phyloP scores from a whole-genome alignment of 179 eudicot species.

The Nepenthes alata region DNA sequence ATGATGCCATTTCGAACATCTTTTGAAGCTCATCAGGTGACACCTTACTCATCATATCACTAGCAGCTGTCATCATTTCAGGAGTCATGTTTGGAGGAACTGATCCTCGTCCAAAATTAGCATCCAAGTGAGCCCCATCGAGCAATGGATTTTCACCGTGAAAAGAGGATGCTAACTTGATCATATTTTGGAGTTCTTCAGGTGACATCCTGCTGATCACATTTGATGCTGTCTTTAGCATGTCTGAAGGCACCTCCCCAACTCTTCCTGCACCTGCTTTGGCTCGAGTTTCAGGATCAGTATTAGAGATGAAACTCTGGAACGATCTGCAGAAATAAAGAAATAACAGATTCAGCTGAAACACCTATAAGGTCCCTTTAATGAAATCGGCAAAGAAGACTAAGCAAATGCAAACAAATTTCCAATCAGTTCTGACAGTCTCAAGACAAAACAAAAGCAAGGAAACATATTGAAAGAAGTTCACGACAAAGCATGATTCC shows the following conservation, averaged over 20 bases:
- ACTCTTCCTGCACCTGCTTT: slow-evolving; percentile 42
- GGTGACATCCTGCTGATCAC: slow-evolving; percentile 85
- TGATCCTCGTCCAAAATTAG: slow-evolving; percentile 39
- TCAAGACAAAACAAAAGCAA: too few relatives aligned
- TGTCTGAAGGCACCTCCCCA: slow-evolving; percentile 65
- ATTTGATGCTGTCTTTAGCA: slow-evolving; percentile 77
- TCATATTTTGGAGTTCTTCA: slow-evolving; percentile 84
- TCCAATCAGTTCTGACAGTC: not conserved
- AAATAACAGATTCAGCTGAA: not conserved
- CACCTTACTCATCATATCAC: slow-evolving; percentile 93
- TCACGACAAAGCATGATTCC: too few relatives aligned
- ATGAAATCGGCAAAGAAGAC: not conserved
- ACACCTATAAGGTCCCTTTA: not conserved
- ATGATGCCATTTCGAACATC: slow-evolving; percentile 75
- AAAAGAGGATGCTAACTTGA: slow-evolving; percentile 77
- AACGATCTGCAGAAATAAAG: slow-evolving; percentile 45
- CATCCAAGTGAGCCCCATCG: slow-evolving; percentile 23
- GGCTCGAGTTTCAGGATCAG: slow-evolving; percentile 74
- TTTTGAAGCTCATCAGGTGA: slow-evolving; percentile 66
- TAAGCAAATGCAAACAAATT: not conserved
- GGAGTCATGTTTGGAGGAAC: slow-evolving; percentile 60
- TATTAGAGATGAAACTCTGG: slow-evolving; percentile 59
- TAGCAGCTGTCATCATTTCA: slow-evolving; percentile 79
- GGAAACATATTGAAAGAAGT: too few relatives aligned
- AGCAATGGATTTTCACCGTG: slow-evolving; percentile 46